Percentiles rank a stretch among this genome's conserved stretches.
Conservation (phyloP, 2,329 filamentous ascomycete species). For the Fusarium tricinctum region DNA sequence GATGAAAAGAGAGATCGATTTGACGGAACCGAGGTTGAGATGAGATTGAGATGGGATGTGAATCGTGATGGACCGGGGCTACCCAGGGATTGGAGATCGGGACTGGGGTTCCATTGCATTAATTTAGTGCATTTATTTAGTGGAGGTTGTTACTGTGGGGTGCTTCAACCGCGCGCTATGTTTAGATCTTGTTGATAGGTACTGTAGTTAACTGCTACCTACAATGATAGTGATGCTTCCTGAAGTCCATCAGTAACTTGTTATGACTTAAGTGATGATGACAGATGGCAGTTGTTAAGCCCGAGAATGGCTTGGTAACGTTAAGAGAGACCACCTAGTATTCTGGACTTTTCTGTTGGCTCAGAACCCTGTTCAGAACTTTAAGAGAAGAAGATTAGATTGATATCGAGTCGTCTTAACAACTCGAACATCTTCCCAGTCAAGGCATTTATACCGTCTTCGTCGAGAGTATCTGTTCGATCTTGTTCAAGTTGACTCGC, state of each 20-base stretch:
- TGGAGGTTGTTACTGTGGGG: slow-evolving; percentile 38
- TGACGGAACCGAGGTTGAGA: slow-evolving; percentile 35
- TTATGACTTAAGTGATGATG: no score
- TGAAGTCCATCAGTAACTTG: not conserved
- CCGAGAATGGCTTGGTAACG: not conserved
- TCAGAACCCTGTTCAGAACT: not conserved
- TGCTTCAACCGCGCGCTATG: slow-evolving; percentile 27
- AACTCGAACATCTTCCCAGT: not conserved
- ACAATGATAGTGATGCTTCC: not conserved
- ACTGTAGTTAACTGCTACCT: not conserved
- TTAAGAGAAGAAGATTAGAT: not conserved
- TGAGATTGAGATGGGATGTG: slow-evolving; percentile 9
- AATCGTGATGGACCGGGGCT: slow-evolving; percentile 31
- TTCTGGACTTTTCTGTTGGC: not conserved
- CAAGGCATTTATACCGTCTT: not conserved
- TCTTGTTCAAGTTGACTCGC: not conserved
- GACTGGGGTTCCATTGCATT: slow-evolving; percentile 18
- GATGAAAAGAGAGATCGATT: slow-evolving; percentile 19
- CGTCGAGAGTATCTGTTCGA: not conserved
- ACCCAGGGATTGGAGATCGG: slow-evolving; percentile 29
- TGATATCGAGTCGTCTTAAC: not conserved
- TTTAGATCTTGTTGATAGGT: not conserved
- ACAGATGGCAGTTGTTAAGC: not conserved
- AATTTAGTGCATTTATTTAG: slow-evolving; percentile 27
- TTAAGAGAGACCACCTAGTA: not conserved